phyloP scores from a whole-genome alignment of 2,329 filamentous ascomycete genomes.

The Coniochaeta sp. region DNA sequence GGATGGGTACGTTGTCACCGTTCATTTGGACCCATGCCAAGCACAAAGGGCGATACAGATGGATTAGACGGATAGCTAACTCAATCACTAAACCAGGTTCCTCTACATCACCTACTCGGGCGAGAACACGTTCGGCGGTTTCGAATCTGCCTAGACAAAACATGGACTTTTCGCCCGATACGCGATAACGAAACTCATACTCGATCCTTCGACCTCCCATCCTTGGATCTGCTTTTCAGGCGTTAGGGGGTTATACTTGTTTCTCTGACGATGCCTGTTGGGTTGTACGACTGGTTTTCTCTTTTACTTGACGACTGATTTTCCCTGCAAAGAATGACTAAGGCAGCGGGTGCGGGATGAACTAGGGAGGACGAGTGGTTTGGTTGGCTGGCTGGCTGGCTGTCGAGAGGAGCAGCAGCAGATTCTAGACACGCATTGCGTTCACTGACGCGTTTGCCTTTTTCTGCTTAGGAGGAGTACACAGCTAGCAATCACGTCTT shows the following conservation, averaged over 20 bases:
- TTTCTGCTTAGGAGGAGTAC: not conserved
- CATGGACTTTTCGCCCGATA: slow-evolving; percentile 7
- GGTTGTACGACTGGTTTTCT: not conserved
- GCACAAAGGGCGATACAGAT: too few species aligned
- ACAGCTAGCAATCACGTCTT: not conserved
- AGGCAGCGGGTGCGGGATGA: too few species aligned
- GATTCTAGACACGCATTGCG: not conserved
- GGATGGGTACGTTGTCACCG: slow-evolving; percentile 47
- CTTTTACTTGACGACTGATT: not conserved
- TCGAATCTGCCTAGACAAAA: slow-evolving; percentile 30
- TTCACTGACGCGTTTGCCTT: too few species aligned
- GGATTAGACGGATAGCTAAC: slow-evolving; percentile 7
- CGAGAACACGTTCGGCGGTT: slow-evolving; percentile 90
- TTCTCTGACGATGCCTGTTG: not conserved
- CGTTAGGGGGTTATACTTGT: not conserved
- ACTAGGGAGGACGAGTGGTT: too few species aligned
- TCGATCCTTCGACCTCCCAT: not conserved
- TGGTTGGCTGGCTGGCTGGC: too few species aligned
- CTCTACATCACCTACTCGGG: slow-evolving; percentile 99
- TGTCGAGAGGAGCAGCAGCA: too few species aligned
- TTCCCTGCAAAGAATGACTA: too few species aligned
- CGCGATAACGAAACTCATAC: slow-evolving; percentile 7
- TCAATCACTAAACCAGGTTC: slow-evolving; percentile 53
- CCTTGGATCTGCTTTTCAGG: not conserved
- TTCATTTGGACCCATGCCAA: slow-evolving; percentile 4